Evolutionary conservation across 2,329 filamentous ascomycete species (phyloP).

Genomic region (Colletotrichum melonis): DNA sequence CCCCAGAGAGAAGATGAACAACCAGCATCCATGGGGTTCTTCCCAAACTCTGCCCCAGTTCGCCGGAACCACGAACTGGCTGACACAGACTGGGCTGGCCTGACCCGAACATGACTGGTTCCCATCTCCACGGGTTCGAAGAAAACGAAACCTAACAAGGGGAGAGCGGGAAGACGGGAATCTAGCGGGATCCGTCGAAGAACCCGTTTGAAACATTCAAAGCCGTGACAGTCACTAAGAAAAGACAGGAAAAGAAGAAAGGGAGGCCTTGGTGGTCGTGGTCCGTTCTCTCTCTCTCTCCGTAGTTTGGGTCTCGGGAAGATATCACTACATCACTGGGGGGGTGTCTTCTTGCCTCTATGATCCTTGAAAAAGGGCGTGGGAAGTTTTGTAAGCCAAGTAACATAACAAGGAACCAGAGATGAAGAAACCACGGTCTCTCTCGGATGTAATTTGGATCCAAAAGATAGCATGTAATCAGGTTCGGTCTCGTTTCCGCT

Average conservation of each 20-base stretch:
- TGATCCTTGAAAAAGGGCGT: not conserved
- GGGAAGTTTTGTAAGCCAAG: not conserved
- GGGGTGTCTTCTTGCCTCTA: not conserved
- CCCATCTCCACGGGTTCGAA: not conserved
- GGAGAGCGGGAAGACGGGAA: slow-evolving; percentile 29
- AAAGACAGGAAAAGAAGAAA: not conserved
- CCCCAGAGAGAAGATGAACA: too few relatives aligned
- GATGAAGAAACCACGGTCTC: not conserved
- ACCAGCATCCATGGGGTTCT: too few relatives aligned
- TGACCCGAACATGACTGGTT: not conserved
- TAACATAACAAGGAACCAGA: not conserved
- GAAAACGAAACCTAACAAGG: not conserved
- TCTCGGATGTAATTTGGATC: not conserved
- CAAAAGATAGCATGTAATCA: not conserved
- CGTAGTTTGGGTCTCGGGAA: not conserved
- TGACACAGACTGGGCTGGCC: not conserved
- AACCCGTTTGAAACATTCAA: slow-evolving; percentile 5
- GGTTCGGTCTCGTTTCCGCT: slow-evolving; percentile 1
- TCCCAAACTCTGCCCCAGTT: not conserved
- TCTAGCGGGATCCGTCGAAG: slow-evolving; percentile 29
- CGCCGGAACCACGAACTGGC: not conserved
- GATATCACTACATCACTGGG: too few relatives aligned
- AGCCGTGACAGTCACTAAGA: not conserved
- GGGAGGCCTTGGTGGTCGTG: not conserved
- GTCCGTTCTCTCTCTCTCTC: not conserved